Evolutionary conservation across 2,329 filamentous ascomycete species (phyloP).

Genomic region (Hymenotorrendiella dingleyae): DNA sequence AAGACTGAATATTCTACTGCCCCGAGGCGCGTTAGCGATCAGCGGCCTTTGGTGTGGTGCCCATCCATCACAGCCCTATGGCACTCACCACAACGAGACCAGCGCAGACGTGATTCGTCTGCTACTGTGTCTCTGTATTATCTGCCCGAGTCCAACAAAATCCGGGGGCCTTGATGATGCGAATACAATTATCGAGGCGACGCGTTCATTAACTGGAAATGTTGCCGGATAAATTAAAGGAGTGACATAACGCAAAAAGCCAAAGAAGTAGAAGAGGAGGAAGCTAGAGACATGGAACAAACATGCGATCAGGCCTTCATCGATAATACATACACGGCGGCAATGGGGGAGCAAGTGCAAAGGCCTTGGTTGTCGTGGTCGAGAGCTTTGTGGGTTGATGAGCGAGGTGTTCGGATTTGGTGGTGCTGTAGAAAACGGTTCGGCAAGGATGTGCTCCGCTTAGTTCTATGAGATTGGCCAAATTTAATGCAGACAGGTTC

Average conservation of each 20-base stretch:
- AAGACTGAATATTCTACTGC: slow-evolving; percentile 28
- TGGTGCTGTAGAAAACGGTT: slow-evolving; percentile 4
- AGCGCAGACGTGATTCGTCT: slow-evolving; percentile 59
- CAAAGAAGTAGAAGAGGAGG: slow-evolving; percentile 9
- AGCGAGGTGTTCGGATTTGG: slow-evolving; percentile 2
- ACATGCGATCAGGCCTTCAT: slow-evolving; percentile 23
- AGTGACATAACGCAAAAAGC: slow-evolving; percentile 25
- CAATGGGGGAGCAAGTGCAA: slow-evolving; percentile 12
- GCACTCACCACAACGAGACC: slow-evolving; percentile 40
- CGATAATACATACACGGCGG: slow-evolving; percentile 14
- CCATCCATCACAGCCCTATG: too few relatives aligned
- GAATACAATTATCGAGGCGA: slow-evolving; percentile 5
- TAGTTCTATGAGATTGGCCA: slow-evolving; percentile 5
- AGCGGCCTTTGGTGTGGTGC: too few relatives aligned
- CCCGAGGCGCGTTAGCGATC: slow-evolving; percentile 16
- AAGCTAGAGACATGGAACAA: slow-evolving; percentile 14
- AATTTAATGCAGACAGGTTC: slow-evolving; percentile 6
- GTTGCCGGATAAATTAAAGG: slow-evolving; percentile 22
- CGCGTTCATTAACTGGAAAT: slow-evolving; percentile 9
- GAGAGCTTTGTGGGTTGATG: slow-evolving; percentile 8
- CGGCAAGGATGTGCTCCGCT: too few relatives aligned
- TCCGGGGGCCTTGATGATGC: too few relatives aligned
- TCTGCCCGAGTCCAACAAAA: slow-evolving; percentile 12
- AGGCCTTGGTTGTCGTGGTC: slow-evolving; percentile 3
- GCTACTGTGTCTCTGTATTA: slow-evolving; percentile 43